These are phyloP conservation scores for Aspergillus cavernicola DNA, from an alignment of 495 filamentous ascomycete species.

Conservation along the genomic window DNA sequence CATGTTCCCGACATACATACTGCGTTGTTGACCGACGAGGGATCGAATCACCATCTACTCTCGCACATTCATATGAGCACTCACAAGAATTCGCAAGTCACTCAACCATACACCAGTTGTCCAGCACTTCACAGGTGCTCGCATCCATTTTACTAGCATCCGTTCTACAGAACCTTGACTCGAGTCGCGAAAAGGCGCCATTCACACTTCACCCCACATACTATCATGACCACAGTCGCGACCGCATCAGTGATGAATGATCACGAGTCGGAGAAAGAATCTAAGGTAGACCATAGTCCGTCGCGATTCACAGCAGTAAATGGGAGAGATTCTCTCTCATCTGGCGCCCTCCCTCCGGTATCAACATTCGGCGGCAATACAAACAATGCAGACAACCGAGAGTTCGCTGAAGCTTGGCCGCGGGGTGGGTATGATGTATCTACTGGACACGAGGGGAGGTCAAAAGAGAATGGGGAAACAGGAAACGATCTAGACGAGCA, in stretches of 20 bases:
- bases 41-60: neutral
- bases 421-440: constrained; percentile 14
- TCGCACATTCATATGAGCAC: neutral
- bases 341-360: constrained; percentile 7
- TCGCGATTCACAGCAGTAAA: constrained; percentile 54
- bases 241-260: constrained; percentile 36
- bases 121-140: neutral
- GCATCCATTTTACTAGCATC: neutral
- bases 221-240: constrained; percentile 44
- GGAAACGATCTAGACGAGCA: constrained; percentile 24
- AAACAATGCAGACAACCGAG: constrained; percentile 22
- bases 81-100: neutral
- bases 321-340: constrained; percentile 34
- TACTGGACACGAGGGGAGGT: constrained; percentile 21
- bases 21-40: neutral
- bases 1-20: neutral
- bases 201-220: neutral
- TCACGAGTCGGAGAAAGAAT: constrained; percentile 37
- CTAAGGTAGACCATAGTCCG: constrained; percentile 43
- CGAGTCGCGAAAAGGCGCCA: neutral
- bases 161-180: neutral
- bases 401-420: constrained; percentile 19
- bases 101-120: neutral
- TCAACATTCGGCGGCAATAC: constrained; percentile 13
- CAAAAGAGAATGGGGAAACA: constrained; percentile 10